A percentile compares a stretch with the other conserved stretches of the same genome.
These are phyloP conservation scores for Cytospora schulzeri DNA, from an alignment of 2,329 filamentous ascomycete genomes.

Conservation along the genomic window DNA sequence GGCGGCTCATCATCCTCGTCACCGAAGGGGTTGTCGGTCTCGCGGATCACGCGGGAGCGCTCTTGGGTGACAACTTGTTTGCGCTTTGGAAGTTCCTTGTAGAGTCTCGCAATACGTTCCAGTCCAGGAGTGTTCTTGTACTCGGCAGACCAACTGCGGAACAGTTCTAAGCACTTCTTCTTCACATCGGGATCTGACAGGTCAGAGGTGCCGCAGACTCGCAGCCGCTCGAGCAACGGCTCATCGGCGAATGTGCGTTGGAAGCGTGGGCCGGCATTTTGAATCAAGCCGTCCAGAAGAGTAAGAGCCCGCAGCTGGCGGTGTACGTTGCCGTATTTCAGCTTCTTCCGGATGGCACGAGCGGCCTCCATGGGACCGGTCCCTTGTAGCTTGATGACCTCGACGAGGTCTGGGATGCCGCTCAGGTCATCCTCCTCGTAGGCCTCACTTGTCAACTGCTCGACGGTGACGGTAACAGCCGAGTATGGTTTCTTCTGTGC, in stretches of 20 bases:
- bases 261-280: conserved; percentile 88
- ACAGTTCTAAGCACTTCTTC: conserved; percentile 84
- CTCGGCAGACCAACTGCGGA: conserved; percentile 80
- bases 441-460: conserved; percentile 84
- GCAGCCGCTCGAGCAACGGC: conserved; percentile 84
- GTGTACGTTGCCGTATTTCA: conserved; percentile 97
- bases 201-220: conserved; percentile 82
- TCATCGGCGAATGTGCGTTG: conserved; percentile 88
- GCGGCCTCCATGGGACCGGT: conserved; percentile 88
- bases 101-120: conserved; percentile 76
- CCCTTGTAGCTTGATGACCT: conserved; percentile 86
- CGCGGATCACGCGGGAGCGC: conserved; percentile 79
- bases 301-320: conserved; percentile 86
- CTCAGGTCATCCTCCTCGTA: conserved; percentile 90
- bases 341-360: conserved; percentile 91
- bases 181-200: conserved; percentile 85
- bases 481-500: conserved; percentile 82
- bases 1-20: conserved; percentile 63
- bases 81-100: conserved; percentile 67
- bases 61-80: conserved; percentile 76
- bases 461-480: conserved; percentile 89
- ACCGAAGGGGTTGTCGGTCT: conserved; percentile 74
- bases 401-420: conserved; percentile 90
- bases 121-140: conserved; percentile 83
- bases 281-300: conserved; percentile 88